These are phyloP conservation scores for Trichomonas gallinae DNA, from an alignment of 208 protist genomes.

Conservation along the genomic window DNA sequence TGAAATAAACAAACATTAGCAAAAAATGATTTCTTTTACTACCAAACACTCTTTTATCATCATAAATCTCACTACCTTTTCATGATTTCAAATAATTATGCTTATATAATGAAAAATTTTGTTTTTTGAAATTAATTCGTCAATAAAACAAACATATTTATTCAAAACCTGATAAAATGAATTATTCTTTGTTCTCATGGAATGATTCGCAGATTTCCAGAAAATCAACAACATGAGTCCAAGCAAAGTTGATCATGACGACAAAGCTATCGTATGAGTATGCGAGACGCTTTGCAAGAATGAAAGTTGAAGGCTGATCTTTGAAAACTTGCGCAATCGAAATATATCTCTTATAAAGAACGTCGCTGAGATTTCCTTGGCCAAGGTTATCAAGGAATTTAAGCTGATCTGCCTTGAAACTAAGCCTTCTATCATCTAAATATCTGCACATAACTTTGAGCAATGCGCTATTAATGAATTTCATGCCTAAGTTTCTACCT, in stretches of 20 bases:
- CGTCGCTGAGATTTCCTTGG: neutral
- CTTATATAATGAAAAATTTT: too few relatives aligned
- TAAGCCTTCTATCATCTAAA: neutral
- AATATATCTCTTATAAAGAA: neutral
- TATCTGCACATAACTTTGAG: neutral
- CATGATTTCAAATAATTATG: too few relatives aligned
- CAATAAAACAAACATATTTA: too few relatives aligned
- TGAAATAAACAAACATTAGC: too few relatives aligned
- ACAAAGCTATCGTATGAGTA: neutral
- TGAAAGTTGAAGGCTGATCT: neutral
- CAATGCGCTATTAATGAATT: neutral
- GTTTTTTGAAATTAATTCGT: too few relatives aligned
- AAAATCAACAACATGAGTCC: neutral
- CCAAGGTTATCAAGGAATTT: neutral
- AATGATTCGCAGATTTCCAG: neutral
- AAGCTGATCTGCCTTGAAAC: neutral
- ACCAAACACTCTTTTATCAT: too few relatives aligned
- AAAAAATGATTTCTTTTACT: too few relatives aligned
- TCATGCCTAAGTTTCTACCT: neutral
- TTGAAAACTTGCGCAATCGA: neutral
- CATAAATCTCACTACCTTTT: too few relatives aligned
- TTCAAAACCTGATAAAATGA: too few relatives aligned
- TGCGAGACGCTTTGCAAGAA: neutral
- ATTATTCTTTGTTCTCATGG: neutral
- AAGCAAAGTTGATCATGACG: neutral